Base-by-base conservation (phyloP, 192 early-diverging fungal species). In the Backusella sp. region DNA sequence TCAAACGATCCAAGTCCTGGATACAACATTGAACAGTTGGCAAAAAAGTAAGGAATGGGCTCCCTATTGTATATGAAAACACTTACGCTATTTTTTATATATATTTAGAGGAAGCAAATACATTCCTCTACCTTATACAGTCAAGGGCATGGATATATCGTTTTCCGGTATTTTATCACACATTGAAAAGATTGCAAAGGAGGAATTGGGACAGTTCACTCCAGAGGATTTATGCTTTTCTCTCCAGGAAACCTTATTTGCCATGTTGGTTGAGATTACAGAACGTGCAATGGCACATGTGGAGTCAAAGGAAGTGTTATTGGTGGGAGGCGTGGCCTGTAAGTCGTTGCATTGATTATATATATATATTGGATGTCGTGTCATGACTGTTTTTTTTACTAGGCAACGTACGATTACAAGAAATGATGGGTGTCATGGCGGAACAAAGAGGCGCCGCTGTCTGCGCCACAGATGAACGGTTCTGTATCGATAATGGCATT, bases 141-240 rank as follows among this genome's bases (percentile, higher is more conserved):
- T 99, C 82, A 99, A 99, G 81, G 98, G 98, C 37, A 99, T 99
- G 98, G 98, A 99, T 77, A 96, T 99, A 36, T 96, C 95, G 23
- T 98, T 99, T 76, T 94, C 92, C 7, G 98, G 98, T 2, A 97
- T 99, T n/a, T 85, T 99, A 52, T 92, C 96, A 2, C 85, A 91
- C 75, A 93, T 98, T 56, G 97, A 99, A 78, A 82, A 84, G 19
- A 72, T 95, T 6, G 91, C 91, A 35, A 87, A 90, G 52, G 90
- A 87, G 3, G 81, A 90, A 67, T 72, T 90, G 0, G 83, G 83
- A 42, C 80, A 83, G 36, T 81, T 88, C 28, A 92, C 94, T 6
- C 85, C 88, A 19, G 96, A 95, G 26, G 97, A 99, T 70, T 85
- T 99, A n/a, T 99, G 98, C 84, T 99, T 91, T 77, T 97, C 96